These are phyloP conservation scores for Gamarada debralockiae DNA, from an alignment of 495 filamentous ascomycete genomes.

Conservation along the genomic window DNA sequence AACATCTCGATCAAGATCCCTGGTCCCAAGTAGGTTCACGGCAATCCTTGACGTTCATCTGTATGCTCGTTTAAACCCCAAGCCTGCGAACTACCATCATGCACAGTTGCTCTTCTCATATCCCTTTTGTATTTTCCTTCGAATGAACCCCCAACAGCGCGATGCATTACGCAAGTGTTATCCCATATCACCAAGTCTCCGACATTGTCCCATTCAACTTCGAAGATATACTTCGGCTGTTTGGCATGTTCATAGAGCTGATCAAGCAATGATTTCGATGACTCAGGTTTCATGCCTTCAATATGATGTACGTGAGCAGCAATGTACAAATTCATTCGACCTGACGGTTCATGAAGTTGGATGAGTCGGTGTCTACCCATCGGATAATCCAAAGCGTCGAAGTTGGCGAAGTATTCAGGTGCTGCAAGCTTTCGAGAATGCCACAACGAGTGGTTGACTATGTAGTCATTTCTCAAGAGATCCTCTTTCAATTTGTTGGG, in stretches of 20 bases:
- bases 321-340: conserved; percentile 50
- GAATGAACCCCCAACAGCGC: conserved; percentile 34
- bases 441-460: conserved; percentile 50
- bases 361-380: conserved; percentile 48
- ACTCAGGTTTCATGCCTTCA: conserved; percentile 37
- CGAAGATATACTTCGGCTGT: conserved; percentile 44
- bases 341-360: conserved; percentile 49
- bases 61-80: conserved; percentile 40
- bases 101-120: conserved; percentile 52
- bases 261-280: conserved; percentile 37
- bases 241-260: conserved; percentile 42
- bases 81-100: conserved; percentile 37
- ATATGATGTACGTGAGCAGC: conserved; percentile 54
- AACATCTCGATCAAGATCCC: too few relatives aligned
- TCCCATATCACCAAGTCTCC: conserved; percentile 57
- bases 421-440: conserved; percentile 51
- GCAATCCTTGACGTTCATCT: conserved; percentile 16
- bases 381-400: conserved; percentile 37
- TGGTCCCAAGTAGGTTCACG: neutral
- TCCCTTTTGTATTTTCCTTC: conserved; percentile 48
- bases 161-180: too few relatives aligned
- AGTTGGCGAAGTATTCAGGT: conserved; percentile 45
- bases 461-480: conserved; percentile 41
- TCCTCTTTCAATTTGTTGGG: conserved; percentile 28
- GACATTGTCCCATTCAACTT: conserved; percentile 41